These are phyloP conservation scores for Candida ipomoeae DNA, from an alignment of 805 yeast genomes.

Conservation along the genomic window DNA sequence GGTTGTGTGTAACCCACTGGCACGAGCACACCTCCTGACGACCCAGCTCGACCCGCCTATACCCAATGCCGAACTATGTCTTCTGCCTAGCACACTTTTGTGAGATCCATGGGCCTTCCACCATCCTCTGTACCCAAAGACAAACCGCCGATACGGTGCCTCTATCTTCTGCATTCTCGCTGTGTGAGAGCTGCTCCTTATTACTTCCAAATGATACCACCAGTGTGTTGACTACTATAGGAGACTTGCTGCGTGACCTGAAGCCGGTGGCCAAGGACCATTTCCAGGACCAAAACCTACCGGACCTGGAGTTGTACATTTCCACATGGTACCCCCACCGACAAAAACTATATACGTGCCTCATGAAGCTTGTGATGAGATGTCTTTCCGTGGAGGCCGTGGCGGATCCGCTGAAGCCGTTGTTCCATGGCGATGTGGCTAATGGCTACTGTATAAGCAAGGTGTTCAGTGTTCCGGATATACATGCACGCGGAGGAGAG, in stretches of 20 bases:
- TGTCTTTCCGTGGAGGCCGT: slow-evolving; percentile 65
- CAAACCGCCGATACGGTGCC: slow-evolving; percentile 31
- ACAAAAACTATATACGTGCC: slow-evolving; percentile 45
- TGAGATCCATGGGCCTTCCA: slow-evolving; percentile 72
- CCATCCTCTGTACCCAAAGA: slow-evolving; percentile 58
- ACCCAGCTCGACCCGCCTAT: neutral
- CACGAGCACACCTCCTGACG: neutral
- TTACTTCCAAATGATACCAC: slow-evolving; percentile 42
- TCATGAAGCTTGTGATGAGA: slow-evolving; percentile 59
- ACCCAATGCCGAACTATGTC: slow-evolving; percentile 35
- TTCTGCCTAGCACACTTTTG: slow-evolving; percentile 69
- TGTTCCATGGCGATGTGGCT: slow-evolving; percentile 58
- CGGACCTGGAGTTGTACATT: slow-evolving; percentile 26
- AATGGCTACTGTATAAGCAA: slow-evolving; percentile 58
- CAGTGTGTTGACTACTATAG: slow-evolving; percentile 17
- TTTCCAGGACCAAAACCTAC: slow-evolving; percentile 16
- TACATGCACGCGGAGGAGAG: slow-evolving; percentile 70
- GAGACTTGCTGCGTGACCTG: neutral
- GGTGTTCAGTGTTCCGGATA: slow-evolving; percentile 59
- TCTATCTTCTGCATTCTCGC: slow-evolving; percentile 39
- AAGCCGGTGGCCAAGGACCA: slow-evolving; percentile 32
- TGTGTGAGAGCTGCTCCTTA: slow-evolving; percentile 59
- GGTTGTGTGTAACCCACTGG: neutral
- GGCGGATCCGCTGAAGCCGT: slow-evolving; percentile 54
- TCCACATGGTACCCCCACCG: slow-evolving; percentile 60